Percentiles rank a stretch among this genome's conserved stretches.
These are phyloP conservation scores for Acacia confusa DNA, from an alignment of 306 rosid genomes.

Conservation along the genomic window DNA sequence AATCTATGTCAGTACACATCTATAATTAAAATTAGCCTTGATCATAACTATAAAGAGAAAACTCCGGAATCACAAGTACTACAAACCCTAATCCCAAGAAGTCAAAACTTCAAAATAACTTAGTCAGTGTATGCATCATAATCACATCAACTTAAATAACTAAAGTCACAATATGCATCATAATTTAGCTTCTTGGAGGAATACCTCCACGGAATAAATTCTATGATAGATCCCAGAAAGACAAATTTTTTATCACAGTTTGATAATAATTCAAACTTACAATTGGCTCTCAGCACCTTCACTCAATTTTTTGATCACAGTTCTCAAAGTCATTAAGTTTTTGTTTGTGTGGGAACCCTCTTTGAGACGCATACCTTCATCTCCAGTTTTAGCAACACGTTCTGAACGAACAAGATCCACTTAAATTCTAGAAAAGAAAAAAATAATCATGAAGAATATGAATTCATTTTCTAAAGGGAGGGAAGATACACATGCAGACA, in stretches of 20 bases:
- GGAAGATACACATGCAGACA: constrained; percentile 7
- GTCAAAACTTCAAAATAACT: too few relatives aligned
- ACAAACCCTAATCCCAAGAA: too few relatives aligned
- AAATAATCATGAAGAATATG: constrained; percentile 11
- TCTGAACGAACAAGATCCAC: constrained; percentile 99
- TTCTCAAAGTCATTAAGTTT: constrained; percentile 94
- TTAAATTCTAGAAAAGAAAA: constrained; percentile 64
- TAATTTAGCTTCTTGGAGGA: constrained; percentile 35
- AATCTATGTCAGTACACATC: too few relatives aligned
- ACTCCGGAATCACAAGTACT: too few relatives aligned
- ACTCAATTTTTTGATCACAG: constrained; percentile 95
- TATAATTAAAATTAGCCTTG: too few relatives aligned
- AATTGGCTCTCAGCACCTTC: constrained; percentile 99
- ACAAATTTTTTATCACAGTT: constrained; percentile 35
- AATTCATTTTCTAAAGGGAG: constrained; percentile 21
- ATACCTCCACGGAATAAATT: constrained; percentile 58
- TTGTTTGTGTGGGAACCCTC: constrained; percentile 98
- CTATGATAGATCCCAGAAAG: constrained; percentile 51
- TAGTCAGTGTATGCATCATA: too few relatives aligned
- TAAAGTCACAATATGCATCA: too few relatives aligned
- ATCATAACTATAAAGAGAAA: too few relatives aligned
- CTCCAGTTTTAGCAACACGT: constrained; percentile 98
- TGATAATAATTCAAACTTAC: constrained; percentile 49
- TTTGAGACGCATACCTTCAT: constrained; percentile 90
- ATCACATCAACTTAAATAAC: background rate